Evolutionary conservation across 331 rosid genomes (phyloP), one percentile per base, ranked within the genome.

Genomic region (Acacia pycnantha): DNA sequence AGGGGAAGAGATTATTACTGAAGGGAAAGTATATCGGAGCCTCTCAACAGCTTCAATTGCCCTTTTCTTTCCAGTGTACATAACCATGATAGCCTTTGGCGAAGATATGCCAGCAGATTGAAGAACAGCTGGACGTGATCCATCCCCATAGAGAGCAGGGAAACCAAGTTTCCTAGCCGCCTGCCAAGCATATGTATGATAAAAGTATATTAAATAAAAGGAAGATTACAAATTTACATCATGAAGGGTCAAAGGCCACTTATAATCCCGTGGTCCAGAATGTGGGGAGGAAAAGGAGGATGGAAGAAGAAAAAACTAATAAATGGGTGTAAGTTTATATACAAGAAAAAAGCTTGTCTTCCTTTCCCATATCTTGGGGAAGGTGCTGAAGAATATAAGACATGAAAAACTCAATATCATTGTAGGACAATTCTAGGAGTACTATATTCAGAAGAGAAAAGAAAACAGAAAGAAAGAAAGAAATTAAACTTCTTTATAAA

Each of bases 41-140:
- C 97, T 90, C 81, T 92, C 93, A 82, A 96, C 97, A 67, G 98
- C 94, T 76, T 94, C 97, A 54, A 80, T 46, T 69, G 97, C 83
- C 83, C 77, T 89, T 80, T 84, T 64, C 85, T 87, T 92, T 33
- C 86, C 93, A 8, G 93, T 89, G 86, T 91, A 91, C 98, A 96
- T 91, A 82, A 96, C 87, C 98, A 96, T 90, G 64, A 96, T 92
- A 84, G 98, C 99, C 88, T 96, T 96, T 6, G 99, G 99, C 47
- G 91, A 92, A 59, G 87, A 66, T 83, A 96, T 90, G 78, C 99
- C 99, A 16, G 99, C 99, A 79, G 99, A 92, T 56, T 90, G 91
- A 81, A 96, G 91, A 83, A 96, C 99, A 18, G 90, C 85, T 27
- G 97, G 92, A 47, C 97, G 87, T 14, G 99, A 96, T 79, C 99